phyloP scores from a whole-genome alignment of 805 yeast genomes.

The Ogataea salicorniae region DNA sequence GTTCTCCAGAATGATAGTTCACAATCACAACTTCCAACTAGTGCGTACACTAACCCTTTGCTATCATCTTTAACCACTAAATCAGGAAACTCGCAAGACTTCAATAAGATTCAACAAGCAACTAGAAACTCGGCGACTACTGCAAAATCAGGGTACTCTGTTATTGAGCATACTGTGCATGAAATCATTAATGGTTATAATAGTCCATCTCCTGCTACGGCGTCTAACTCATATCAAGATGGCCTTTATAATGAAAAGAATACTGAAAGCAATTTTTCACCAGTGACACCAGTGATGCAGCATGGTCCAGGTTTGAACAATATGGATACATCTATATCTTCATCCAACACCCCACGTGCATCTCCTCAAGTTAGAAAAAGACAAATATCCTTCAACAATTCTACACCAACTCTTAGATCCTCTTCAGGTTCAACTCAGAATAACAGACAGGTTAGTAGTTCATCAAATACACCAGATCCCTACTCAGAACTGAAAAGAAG shows the following conservation, averaged over 20 bases:
- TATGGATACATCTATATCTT: neutral
- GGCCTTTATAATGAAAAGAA: too few species aligned
- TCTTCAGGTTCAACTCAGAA: constrained; percentile 8
- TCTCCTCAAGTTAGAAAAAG: neutral
- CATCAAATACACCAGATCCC: constrained; percentile 10
- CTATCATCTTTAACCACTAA: neutral
- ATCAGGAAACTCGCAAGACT: neutral
- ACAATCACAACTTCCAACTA: neutral
- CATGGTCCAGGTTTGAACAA: neutral
- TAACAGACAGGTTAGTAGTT: constrained; percentile 10
- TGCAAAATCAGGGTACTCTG: neutral
- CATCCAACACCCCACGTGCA: neutral
- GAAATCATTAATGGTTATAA: constrained; percentile 16
- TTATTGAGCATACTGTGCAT: constrained; percentile 8
- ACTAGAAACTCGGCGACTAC: neutral
- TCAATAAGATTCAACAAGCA: neutral
- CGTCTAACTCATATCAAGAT: neutral
- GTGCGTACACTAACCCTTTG: neutral
- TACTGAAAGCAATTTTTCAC: neutral
- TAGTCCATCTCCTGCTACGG: neutral
- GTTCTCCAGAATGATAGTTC: neutral
- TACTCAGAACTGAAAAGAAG: constrained; percentile 24
- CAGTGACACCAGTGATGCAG: constrained; percentile 4
- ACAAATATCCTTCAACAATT: neutral
- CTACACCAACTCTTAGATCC: neutral